A percentile compares a stretch with the other conserved stretches of the same genome.
Conservation (phyloP, 805 yeast genomes). For the Candida jianshihensis region DNA sequence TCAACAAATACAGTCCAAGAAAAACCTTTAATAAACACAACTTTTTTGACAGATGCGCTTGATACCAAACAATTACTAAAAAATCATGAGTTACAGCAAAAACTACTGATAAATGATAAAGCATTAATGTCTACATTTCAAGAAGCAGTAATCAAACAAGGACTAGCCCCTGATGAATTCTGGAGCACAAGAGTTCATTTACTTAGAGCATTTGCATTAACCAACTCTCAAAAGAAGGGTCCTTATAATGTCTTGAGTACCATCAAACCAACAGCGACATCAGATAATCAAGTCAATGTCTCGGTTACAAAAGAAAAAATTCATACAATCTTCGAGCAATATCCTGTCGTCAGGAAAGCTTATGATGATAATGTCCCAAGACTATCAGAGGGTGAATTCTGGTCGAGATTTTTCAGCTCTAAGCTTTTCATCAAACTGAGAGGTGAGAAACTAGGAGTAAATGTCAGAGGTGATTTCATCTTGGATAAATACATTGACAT, state of each 20-base stretch:
- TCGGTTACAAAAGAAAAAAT: slow-evolving; percentile 88
- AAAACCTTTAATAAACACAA: slow-evolving; percentile 29
- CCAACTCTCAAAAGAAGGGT: slow-evolving; percentile 79
- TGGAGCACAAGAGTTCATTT: slow-evolving; percentile 81
- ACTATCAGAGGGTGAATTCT: slow-evolving; percentile 83
- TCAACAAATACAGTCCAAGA: slow-evolving; percentile 15
- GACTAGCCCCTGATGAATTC: slow-evolving; percentile 74
- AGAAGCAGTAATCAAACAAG: slow-evolving; percentile 76
- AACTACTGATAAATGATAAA: slow-evolving; percentile 62
- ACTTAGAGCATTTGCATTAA: slow-evolving; percentile 78
- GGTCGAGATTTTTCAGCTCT: slow-evolving; percentile 94
- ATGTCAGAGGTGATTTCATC: slow-evolving; percentile 76
- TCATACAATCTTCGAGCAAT: slow-evolving; percentile 82
- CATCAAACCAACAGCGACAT: slow-evolving; percentile 86
- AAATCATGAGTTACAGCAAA: slow-evolving; percentile 74
- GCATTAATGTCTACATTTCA: slow-evolving; percentile 69
- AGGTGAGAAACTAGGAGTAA: slow-evolving; percentile 76
- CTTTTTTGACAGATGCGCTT: slow-evolving; percentile 37
- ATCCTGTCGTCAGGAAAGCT: slow-evolving; percentile 85
- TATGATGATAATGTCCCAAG: slow-evolving; percentile 88
- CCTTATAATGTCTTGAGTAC: slow-evolving; percentile 92
- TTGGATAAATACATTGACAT: slow-evolving; percentile 76
- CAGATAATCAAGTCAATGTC: slow-evolving; percentile 90
- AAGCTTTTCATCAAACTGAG: slow-evolving; percentile 78
- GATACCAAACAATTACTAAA: slow-evolving; percentile 54